Conservation (phyloP, 306 rosid genomes). For the Vachellia pachyceras region DNA sequence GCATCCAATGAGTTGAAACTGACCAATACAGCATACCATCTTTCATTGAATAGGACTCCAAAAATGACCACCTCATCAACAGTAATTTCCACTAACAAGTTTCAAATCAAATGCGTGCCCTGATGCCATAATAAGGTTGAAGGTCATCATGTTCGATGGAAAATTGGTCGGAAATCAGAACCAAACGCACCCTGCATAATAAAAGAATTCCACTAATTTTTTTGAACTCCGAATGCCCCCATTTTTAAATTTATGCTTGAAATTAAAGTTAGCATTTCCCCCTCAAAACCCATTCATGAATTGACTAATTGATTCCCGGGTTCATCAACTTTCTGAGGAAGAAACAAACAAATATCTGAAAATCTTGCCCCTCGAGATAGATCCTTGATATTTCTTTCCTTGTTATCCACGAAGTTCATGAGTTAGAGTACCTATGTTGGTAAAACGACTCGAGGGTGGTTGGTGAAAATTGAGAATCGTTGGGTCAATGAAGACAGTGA, state of each 20-base stretch:
- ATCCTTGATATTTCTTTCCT: not conserved
- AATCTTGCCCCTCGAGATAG: not conserved
- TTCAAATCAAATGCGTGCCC: not conserved
- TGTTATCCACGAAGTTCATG: slow-evolving; percentile 6
- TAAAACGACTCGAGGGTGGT: slow-evolving; percentile 34
- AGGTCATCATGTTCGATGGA: not conserved
- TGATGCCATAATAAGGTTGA: not conserved
- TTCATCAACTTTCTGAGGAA: not conserved
- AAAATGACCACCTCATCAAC: slow-evolving; percentile 11
- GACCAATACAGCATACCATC: not conserved
- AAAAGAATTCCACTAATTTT: not conserved
- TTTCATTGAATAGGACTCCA: not conserved
- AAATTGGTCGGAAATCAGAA: not conserved
- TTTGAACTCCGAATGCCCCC: not conserved
- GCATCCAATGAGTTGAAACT: not conserved
- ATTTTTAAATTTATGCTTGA: not conserved
- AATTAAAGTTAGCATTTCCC: not conserved
- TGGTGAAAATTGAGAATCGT: slow-evolving; percentile 12
- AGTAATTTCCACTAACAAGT: not conserved
- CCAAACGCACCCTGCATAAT: not conserved
- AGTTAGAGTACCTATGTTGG: not conserved
- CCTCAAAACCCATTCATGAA: not conserved
- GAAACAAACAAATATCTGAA: not conserved
- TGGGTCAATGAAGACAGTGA: slow-evolving; percentile 23
- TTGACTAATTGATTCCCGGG: not conserved